Conservation (phyloP, 2,329 filamentous ascomycete species). For the Exophiala viscosa region DNA sequence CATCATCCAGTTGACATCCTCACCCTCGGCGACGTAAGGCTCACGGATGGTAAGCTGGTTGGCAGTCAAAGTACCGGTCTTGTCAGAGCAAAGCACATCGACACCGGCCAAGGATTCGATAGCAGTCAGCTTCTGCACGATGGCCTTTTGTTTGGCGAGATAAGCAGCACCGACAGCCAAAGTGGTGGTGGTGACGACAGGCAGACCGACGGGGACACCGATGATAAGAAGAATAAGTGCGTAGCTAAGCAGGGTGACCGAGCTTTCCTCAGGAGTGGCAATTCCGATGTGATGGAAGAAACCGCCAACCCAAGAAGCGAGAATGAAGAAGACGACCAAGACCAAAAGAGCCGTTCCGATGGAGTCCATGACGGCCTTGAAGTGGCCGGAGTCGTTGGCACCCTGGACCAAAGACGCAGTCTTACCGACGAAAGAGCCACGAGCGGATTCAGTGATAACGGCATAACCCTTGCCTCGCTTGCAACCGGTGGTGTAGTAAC, state of each 20-base stretch:
- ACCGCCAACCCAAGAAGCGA: conserved; percentile 71
- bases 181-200: conserved; percentile 73
- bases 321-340: conserved; percentile 73
- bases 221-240: conserved; percentile 70
- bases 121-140: conserved; percentile 74
- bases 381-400: conserved; percentile 71
- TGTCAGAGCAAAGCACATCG: conserved; percentile 76
- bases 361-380: conserved; percentile 80
- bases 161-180: conserved; percentile 74
- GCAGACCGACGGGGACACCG: conserved; percentile 75
- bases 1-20: conserved; percentile 83
- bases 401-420: conserved; percentile 71
- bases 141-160: conserved; percentile 72
- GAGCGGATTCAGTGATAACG: conserved; percentile 64
- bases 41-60: conserved; percentile 74
- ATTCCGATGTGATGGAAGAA: conserved; percentile 70
- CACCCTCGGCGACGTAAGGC: conserved; percentile 70
- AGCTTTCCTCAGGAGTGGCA: conserved; percentile 54
- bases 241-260: conserved; percentile 65
- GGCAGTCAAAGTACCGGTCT: conserved; percentile 73
- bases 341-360: conserved; percentile 72
- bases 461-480: conserved; percentile 75
- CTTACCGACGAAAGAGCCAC: conserved; percentile 71
- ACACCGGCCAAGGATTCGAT: conserved; percentile 73
- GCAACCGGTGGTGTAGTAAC: conserved; percentile 78